Evolutionary conservation across 2,329 filamentous ascomycete genomes (phyloP).

Genomic region (Gnomoniopsis sp.): DNA sequence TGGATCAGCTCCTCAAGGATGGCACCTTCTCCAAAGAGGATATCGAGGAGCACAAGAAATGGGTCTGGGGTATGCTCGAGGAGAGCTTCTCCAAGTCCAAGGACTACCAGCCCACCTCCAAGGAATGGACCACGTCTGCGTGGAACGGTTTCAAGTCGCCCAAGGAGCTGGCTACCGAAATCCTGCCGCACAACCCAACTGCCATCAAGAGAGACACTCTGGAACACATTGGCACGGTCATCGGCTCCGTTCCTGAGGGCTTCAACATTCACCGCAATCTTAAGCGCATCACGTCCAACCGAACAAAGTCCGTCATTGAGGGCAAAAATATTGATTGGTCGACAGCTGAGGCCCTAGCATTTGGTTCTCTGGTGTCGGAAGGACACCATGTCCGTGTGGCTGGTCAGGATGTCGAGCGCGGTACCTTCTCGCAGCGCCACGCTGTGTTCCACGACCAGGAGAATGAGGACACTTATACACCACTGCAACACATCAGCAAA

Average conservation of each 20-base stretch:
- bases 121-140: constrained; percentile 97
- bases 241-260: constrained; percentile 75
- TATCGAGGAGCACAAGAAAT: constrained; percentile 98
- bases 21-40: constrained; percentile 97
- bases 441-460: constrained; percentile 97
- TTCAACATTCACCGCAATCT: constrained; percentile 93
- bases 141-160: constrained; percentile 99
- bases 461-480: constrained; percentile 87
- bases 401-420: constrained; percentile 98
- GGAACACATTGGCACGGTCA: constrained; percentile 76
- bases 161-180: constrained; percentile 92
- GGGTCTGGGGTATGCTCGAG: constrained; percentile 99
- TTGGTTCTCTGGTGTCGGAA: constrained; percentile 85
- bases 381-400: constrained; percentile 97
- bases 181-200: constrained; percentile 87
- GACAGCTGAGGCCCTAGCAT: constrained; percentile 92
- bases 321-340: constrained; percentile 97
- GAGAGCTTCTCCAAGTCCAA: constrained; percentile 97
- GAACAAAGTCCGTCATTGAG: constrained; percentile 88
- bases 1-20: constrained; percentile 84
- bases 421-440: constrained; percentile 98
- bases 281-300: constrained; percentile 87
- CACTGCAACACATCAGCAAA: constrained; percentile 81
- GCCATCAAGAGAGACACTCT: constrained; percentile 70
- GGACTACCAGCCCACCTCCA: constrained; percentile 92